Conservation (phyloP, 2,329 filamentous ascomycete genomes). For the Ophiostoma australiae region DNA sequence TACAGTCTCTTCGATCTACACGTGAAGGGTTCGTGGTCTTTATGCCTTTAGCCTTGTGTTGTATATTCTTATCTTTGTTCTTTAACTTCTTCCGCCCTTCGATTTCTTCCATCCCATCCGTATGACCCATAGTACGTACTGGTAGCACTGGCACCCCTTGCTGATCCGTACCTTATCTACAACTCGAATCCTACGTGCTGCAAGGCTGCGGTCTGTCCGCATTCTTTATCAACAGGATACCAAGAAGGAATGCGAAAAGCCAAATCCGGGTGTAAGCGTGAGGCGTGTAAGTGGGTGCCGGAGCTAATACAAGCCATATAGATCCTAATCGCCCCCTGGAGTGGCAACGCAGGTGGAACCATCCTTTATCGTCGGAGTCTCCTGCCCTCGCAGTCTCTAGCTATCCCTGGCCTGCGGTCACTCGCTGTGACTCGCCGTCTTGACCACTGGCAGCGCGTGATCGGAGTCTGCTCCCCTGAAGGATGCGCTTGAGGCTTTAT, state of each 20-base stretch:
- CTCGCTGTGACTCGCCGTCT: background rate
- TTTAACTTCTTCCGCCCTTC: background rate
- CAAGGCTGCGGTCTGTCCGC: background rate
- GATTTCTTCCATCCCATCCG: background rate
- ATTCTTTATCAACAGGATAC: background rate
- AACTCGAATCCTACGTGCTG: background rate
- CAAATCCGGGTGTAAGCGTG: conserved; percentile 4
- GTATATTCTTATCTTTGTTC: background rate
- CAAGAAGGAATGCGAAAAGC: background rate
- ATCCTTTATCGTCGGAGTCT: background rate
- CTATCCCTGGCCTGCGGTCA: background rate
- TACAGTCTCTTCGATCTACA: background rate
- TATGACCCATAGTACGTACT: background rate
- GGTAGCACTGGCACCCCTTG: background rate
- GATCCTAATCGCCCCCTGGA: background rate
- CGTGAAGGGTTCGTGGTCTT: background rate
- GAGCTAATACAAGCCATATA: background rate
- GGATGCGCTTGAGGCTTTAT: background rate
- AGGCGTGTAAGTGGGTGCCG: conserved; percentile 7
- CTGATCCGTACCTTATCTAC: background rate
- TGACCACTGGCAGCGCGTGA: background rate
- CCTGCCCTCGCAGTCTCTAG: background rate
- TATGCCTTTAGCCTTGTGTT: background rate
- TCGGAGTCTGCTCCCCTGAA: background rate
- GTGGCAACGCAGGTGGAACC: background rate